phyloP scores from a whole-genome alignment of 495 filamentous ascomycete species.

The Stereocaulon alpinum region DNA sequence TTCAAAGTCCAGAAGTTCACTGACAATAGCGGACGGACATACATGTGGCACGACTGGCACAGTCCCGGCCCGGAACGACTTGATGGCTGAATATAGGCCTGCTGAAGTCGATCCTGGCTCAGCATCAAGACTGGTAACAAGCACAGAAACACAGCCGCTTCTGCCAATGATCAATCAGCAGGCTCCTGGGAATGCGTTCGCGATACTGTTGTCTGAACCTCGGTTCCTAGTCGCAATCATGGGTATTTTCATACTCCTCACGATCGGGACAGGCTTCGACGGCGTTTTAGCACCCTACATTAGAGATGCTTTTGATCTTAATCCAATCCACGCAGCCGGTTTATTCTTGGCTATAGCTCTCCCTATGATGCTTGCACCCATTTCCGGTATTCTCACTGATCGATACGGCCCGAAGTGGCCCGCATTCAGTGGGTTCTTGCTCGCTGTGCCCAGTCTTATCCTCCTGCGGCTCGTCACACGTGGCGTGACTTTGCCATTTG shows the following conservation, averaged over 20 bases:
- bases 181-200: not conserved
- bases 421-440: slow-evolving; percentile 47
- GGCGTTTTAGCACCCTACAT: slow-evolving; percentile 44
- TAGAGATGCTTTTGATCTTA: slow-evolving; percentile 42
- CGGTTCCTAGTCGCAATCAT: slow-evolving; percentile 47
- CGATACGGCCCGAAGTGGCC: slow-evolving; percentile 49
- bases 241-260: slow-evolving; percentile 37
- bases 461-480: slow-evolving; percentile 55
- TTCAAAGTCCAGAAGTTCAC: too few species aligned
- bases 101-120: not conserved
- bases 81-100: not conserved
- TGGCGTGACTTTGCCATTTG: slow-evolving; percentile 48
- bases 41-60: too few species aligned
- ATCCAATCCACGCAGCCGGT: slow-evolving; percentile 47
- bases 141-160: not conserved
- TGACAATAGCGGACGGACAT: too few species aligned
- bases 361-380: slow-evolving; percentile 45
- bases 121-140: not conserved
- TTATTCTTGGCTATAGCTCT: slow-evolving; percentile 51
- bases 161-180: not conserved
- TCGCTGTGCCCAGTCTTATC: slow-evolving; percentile 45
- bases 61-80: not conserved
- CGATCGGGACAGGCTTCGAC: slow-evolving; percentile 44
- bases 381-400: slow-evolving; percentile 48
- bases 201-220: slow-evolving; percentile 41